These are phyloP conservation scores for Podospora fimiseda DNA, from an alignment of 495 filamentous ascomycete genomes.

Conservation along the genomic window DNA sequence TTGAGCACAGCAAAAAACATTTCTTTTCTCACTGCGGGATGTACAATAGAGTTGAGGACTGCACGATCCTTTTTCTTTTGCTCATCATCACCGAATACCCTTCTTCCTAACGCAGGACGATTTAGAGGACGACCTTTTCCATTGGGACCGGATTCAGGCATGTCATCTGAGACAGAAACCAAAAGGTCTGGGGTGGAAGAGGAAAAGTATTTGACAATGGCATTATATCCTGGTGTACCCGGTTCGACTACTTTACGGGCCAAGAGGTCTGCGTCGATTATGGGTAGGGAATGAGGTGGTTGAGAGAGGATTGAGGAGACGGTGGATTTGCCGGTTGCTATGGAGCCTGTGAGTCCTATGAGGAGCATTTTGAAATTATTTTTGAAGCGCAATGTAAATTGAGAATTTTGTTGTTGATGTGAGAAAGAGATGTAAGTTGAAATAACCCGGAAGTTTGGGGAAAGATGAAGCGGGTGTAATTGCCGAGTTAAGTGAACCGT, in stretches of 20 bases:
- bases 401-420: not conserved
- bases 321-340: slow-evolving; percentile 97
- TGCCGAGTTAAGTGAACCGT: too few relatives aligned
- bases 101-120: slow-evolving; percentile 72
- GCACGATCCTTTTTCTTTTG: slow-evolving; percentile 59
- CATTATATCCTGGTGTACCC: slow-evolving; percentile 71
- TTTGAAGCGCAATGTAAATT: not conserved
- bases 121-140: slow-evolving; percentile 67
- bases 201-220: slow-evolving; percentile 71
- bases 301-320: slow-evolving; percentile 75
- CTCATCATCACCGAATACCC: slow-evolving; percentile 72
- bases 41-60: slow-evolving; percentile 82
- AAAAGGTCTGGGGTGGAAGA: slow-evolving; percentile 80
- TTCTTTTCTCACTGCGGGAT: slow-evolving; percentile 73
- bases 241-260: slow-evolving; percentile 89
- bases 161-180: slow-evolving; percentile 39
- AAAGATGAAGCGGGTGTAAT: too few relatives aligned
- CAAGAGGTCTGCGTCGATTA: slow-evolving; percentile 91
- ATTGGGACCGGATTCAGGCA: slow-evolving; percentile 37
- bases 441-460: too few relatives aligned
- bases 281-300: slow-evolving; percentile 76
- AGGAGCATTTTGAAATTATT: slow-evolving; percentile 63
- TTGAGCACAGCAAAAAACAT: slow-evolving; percentile 62
- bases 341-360: slow-evolving; percentile 93
- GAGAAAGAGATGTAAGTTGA: too few relatives aligned